phyloP scores from a whole-genome alignment of 1,284 basidiomycete genomes.

The Pisolithus thermaeus region DNA sequence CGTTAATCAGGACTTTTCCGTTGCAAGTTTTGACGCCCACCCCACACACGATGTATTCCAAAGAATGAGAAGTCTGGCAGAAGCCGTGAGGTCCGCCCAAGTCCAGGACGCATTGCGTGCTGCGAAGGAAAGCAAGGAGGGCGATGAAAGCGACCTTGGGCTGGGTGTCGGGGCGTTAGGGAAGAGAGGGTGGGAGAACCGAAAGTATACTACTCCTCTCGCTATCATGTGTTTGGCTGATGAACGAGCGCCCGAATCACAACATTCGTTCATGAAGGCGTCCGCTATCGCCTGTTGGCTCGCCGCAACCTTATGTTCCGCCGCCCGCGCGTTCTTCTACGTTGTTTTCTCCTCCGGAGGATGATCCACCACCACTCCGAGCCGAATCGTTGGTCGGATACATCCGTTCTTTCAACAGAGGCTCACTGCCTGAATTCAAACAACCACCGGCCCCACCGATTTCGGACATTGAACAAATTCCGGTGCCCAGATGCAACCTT shows the following conservation, averaged over 20 bases:
- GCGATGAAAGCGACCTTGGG: conserved; percentile 43
- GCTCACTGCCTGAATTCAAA: conserved; percentile 12
- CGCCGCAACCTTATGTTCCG: conserved; percentile 51
- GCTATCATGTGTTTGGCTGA: conserved; percentile 2
- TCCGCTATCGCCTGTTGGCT: conserved; percentile 48
- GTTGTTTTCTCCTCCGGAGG: conserved; percentile 38
- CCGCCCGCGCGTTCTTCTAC: conserved; percentile 33
- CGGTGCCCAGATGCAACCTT: conserved; percentile 30
- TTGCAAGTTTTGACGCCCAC: conserved; percentile 21
- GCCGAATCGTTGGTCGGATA: conserved; percentile 42
- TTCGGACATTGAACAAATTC: conserved; percentile 1
- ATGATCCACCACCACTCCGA: conserved; percentile 32
- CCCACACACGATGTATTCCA: conserved; percentile 30
- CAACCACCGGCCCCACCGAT: background rate
- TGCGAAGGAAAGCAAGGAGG: conserved; percentile 45
- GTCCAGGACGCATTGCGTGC: conserved; percentile 49
- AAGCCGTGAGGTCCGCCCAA: conserved; percentile 39
- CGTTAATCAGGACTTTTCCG: conserved; percentile 24
- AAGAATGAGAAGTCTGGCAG: conserved; percentile 41
- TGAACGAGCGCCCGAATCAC: background rate
- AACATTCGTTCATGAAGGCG: conserved; percentile 31
- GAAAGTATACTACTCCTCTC: conserved; percentile 1
- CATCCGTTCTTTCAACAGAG: conserved; percentile 48
- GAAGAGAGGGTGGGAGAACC: background rate
- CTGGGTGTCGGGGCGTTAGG: conserved; percentile 9